Base-by-base conservation (phyloP, 352 stramenopile species). In the Aphanomyces euteiches region DNA sequence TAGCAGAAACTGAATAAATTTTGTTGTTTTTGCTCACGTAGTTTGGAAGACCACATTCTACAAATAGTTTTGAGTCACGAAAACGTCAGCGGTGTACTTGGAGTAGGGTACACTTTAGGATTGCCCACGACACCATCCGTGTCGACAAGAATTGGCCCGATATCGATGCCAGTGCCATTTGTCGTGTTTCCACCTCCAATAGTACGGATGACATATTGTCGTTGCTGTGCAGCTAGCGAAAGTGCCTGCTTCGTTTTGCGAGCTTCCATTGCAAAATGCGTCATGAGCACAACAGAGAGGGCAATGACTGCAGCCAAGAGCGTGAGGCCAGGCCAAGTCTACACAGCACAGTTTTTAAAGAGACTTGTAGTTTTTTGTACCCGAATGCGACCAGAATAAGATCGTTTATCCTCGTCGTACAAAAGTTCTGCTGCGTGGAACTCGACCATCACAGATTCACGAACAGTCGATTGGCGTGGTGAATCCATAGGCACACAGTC, bases 301-400 rank as follows among this genome's bases (percentile, higher is more conserved):
- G 40, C 73, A 17, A 87, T 54, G 47, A 92, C 71, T 3, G 66
- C 47, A 19, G 89, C 7, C 3, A 90, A 37, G 1, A 90, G 40
- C 2, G 90, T 58, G 15, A 90, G 57, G 8, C 82, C 82, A 0
- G 84, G 82, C 81, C 81, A 90, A 45, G 76, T 86, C 74, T 88
- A 68, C n/a, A 54, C 12, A n/a, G 1, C 45, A 19, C n/a, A 19
- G 56, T 21, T 39, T 10, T 48, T n/a, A 67, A 19, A 43, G 34
- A 67, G 19, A 56, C 50, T 37, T 13, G 28, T 12, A 28, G 47
- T 64, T 3, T 6, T 15, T 28, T 76, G 34, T 70, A 87, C 78
- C 37, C 79, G 77, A 66, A 85, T 82, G 37, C 84, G 82, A n/a
- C 85, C 85, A 48, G 88, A 88, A 77, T 90, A 93, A 74, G 87